A percentile compares a stretch with the other conserved stretches of the same genome.
Evolutionary conservation across 805 yeast genomes (phyloP).

Genomic region (Pichia scutulata): DNA sequence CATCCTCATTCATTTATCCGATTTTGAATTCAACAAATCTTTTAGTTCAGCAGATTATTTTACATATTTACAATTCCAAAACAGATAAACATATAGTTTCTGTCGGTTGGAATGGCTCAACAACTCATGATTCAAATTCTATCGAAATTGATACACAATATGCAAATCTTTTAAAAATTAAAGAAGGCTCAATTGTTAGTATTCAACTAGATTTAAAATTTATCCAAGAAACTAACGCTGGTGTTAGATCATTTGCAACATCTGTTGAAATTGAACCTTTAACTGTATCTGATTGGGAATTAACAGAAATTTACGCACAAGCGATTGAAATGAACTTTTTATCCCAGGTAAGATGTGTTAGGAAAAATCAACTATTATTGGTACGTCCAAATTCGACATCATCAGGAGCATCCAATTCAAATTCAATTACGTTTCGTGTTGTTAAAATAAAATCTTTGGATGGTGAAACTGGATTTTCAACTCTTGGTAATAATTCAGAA

Average conservation of each 20-base stretch:
- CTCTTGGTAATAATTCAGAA: slow-evolving; percentile 34
- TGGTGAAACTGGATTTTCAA: slow-evolving; percentile 26
- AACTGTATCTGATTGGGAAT: slow-evolving; percentile 80
- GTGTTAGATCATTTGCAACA: slow-evolving; percentile 29
- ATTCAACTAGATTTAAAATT: slow-evolving; percentile 39
- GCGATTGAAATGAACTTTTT: slow-evolving; percentile 66
- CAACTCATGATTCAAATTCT: slow-evolving; percentile 12
- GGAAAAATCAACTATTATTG: slow-evolving; percentile 48
- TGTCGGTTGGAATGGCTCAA: slow-evolving; percentile 28
- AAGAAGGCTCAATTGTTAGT: slow-evolving; percentile 34
- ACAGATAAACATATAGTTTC: slow-evolving; percentile 13
- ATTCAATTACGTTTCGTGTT: slow-evolving; percentile 51
- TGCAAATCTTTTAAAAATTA: slow-evolving; percentile 44
- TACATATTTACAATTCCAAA: slow-evolving; percentile 22
- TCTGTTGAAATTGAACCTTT: slow-evolving; percentile 73
- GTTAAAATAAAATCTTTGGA: slow-evolving; percentile 32
- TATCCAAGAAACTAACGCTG: slow-evolving; percentile 13
- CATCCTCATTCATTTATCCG: slow-evolving; percentile 29
- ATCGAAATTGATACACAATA: slow-evolving; percentile 64
- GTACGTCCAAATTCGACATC: slow-evolving; percentile 65
- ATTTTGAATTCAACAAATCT: slow-evolving; percentile 31
- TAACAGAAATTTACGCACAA: slow-evolving; percentile 75
- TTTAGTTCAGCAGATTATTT: slow-evolving; percentile 33
- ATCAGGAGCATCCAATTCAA: slow-evolving; percentile 23
- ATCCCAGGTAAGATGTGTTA: slow-evolving; percentile 73